Evolutionary conservation across 305 asterid genomes (phyloP), one percentile per base, ranked within the genome.

Genomic region (Vinca major): DNA sequence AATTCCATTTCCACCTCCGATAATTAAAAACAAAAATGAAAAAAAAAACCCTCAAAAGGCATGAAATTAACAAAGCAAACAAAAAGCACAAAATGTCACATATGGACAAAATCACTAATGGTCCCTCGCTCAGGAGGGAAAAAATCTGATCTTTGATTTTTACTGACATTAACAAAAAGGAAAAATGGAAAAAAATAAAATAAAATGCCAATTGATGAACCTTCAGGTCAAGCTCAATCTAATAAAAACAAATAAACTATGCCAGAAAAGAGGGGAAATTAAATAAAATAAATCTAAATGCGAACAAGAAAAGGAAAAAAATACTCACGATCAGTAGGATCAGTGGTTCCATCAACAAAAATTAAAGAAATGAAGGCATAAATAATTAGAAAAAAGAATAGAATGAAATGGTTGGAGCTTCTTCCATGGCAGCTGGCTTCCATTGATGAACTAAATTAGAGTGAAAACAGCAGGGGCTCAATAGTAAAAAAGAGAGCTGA

Each of bases 251-350:
- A 56, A 62, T 51, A 63, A 47, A 67, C 45, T 54, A 48, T 16
- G 76, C 5, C 52, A 50, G 8, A 41, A 41, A 41, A 41, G 65
- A 36, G 26, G 47, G 55, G 19, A 14, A 50, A n/a, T 8, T 16
- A 54, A 61, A 19, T 20, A 68, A 51, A 9, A 37, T 37, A 52
- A 39, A 55, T 4, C 33, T 26, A 73, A 33, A 45, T 8, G 33
- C 33, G 33, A 26, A 26, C 41, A 11, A 19, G 56, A 7, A 52
- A 57, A 71, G 56, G 12, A 57, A 63, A 47, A 51, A 50, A 68
- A 78, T 16, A 65, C 82, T 75, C 70, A 92, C 98, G 81, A 56
- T 92, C 97, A 74, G 73, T 86, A 45, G 92, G 84, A 82, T 88
- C 92, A 79, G 97, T 88, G 67, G 77, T 70, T 64, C 82, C 89